These are phyloP conservation scores for Fusarium robinianum DNA, from an alignment of 2,329 filamentous ascomycete species.

Conservation along the genomic window DNA sequence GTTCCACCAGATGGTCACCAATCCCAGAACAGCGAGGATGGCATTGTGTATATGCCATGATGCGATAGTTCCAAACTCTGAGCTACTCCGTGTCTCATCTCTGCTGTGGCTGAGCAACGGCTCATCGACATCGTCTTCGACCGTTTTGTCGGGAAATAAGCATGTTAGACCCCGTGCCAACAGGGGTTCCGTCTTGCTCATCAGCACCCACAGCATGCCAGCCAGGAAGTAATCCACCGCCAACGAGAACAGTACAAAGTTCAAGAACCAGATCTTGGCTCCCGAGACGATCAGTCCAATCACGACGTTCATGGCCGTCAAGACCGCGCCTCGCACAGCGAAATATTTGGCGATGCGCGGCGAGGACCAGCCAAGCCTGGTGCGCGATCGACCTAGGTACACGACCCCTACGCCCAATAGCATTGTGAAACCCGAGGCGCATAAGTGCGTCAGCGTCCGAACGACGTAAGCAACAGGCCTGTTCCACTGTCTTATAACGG, in stretches of 20 bases:
- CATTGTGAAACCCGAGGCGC: conserved; percentile 51
- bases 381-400: conserved; percentile 50
- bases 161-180: conserved; percentile 36
- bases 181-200: conserved; percentile 42
- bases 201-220: conserved; percentile 47
- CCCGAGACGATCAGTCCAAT: conserved; percentile 41
- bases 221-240: conserved; percentile 52
- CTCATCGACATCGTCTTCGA: conserved; percentile 37
- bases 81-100: conserved; percentile 2
- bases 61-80: conserved; percentile 15
- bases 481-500: conserved; percentile 45
- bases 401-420: conserved; percentile 52
- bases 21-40: conserved; percentile 40
- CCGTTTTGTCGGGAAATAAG: conserved; percentile 6
- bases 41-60: conserved; percentile 50
- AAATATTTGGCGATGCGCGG: conserved; percentile 46
- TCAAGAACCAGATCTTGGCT: conserved; percentile 49
- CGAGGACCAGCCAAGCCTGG: conserved; percentile 46
- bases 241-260: conserved; percentile 50
- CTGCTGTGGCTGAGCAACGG: conserved; percentile 35
- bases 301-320: conserved; percentile 41
- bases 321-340: conserved; percentile 41
- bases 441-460: conserved; percentile 50
- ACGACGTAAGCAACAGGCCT: conserved; percentile 43
- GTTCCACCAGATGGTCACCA: conserved; percentile 52